phyloP scores from a whole-genome alignment of 352 stramenopile genomes.

The Pythium plurisporium region DNA sequence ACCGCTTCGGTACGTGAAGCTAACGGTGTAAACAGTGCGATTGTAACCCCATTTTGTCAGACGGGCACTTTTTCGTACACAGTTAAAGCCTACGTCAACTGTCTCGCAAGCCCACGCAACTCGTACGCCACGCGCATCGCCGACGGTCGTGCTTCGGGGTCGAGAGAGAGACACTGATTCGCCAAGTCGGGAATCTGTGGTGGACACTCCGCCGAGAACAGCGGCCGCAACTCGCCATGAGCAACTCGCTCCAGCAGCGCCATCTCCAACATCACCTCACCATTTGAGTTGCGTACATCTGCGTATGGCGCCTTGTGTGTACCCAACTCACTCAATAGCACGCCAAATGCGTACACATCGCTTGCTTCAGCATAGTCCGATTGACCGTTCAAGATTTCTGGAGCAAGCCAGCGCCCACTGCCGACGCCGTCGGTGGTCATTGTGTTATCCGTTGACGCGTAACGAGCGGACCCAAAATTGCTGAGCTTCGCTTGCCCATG shows the following conservation, averaged over 20 bases:
- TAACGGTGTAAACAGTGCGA: no score
- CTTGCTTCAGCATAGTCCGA: slow-evolving; percentile 33
- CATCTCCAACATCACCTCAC: slow-evolving; percentile 39
- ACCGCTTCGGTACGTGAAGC: no score
- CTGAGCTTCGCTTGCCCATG: slow-evolving; percentile 29
- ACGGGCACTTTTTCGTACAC: no score
- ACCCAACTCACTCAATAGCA: slow-evolving; percentile 67
- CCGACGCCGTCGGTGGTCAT: slow-evolving; percentile 12
- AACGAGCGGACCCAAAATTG: slow-evolving; percentile 22
- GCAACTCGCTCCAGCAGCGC: slow-evolving; percentile 50
- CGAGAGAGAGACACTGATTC: slow-evolving; percentile 46
- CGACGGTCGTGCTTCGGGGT: slow-evolving; percentile 39
- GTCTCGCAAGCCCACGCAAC: no score
- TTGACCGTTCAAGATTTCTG: slow-evolving; percentile 56
- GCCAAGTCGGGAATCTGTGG: slow-evolving; percentile 38
- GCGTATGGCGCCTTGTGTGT: slow-evolving; percentile 65
- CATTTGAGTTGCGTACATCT: slow-evolving; percentile 52
- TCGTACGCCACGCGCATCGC: slow-evolving; percentile 10
- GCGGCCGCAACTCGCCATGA: slow-evolving; percentile 45
- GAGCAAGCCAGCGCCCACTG: slow-evolving; percentile 51
- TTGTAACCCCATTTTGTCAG: no score
- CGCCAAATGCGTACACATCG: slow-evolving; percentile 73
- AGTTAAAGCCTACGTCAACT: no score
- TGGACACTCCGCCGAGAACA: slow-evolving; percentile 45
- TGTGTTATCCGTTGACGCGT: slow-evolving; percentile 1